Conservation (phyloP, 2,329 filamentous ascomycete species). For the Cladosporium cucumerinum region DNA sequence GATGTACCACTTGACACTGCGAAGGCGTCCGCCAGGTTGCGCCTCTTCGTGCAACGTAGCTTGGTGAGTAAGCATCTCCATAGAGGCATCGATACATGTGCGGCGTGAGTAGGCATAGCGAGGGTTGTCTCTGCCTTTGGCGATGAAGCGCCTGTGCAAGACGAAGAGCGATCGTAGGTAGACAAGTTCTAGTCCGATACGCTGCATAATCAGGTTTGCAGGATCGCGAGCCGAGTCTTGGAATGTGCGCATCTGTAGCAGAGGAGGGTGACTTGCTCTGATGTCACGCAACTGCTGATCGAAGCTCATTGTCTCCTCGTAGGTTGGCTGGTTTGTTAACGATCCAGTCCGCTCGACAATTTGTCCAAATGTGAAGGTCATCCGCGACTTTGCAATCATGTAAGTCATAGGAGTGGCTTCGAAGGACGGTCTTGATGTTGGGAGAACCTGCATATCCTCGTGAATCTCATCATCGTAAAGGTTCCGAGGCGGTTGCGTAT, state of each 20-base stretch:
- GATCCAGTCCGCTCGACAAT: slow-evolving; percentile 67
- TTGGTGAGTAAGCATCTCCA: slow-evolving; percentile 77
- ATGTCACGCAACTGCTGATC: slow-evolving; percentile 57
- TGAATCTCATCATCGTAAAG: slow-evolving; percentile 78
- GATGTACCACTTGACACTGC: slow-evolving; percentile 73
- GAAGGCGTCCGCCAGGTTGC: slow-evolving; percentile 66
- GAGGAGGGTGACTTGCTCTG: slow-evolving; percentile 68
- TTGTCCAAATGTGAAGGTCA: slow-evolving; percentile 66
- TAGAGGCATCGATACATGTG: slow-evolving; percentile 79
- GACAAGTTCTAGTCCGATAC: slow-evolving; percentile 78
- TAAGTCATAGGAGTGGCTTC: slow-evolving; percentile 76
- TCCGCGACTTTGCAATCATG: slow-evolving; percentile 69
- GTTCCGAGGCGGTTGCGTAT: slow-evolving; percentile 71
- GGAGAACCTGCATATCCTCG: slow-evolving; percentile 64
- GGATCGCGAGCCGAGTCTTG: slow-evolving; percentile 72
- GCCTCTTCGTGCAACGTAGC: slow-evolving; percentile 72
- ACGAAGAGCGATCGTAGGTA: slow-evolving; percentile 88
- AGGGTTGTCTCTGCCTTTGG: slow-evolving; percentile 71
- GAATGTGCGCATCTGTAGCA: slow-evolving; percentile 71
- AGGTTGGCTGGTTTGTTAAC: slow-evolving; percentile 56
- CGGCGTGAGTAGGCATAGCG: slow-evolving; percentile 81
- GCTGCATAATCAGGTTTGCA: slow-evolving; percentile 67
- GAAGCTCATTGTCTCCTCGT: slow-evolving; percentile 60
- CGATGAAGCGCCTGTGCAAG: slow-evolving; percentile 82
- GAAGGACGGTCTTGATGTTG: slow-evolving; percentile 62